Conservation (phyloP, 1,284 basidiomycete species). For the Ustilago bromivora region DNA sequence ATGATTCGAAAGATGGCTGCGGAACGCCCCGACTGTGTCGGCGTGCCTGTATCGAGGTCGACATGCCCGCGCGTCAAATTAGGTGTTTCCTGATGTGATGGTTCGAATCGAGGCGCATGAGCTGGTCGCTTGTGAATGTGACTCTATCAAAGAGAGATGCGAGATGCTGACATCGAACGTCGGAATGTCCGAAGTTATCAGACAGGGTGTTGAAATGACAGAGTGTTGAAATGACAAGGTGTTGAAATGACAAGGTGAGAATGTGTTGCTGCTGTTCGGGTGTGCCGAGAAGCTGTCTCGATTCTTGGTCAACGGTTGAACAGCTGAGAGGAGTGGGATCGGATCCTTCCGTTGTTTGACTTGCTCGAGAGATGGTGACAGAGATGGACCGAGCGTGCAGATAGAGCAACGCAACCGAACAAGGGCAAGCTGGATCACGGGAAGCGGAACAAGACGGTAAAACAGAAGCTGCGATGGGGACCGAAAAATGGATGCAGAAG, state of each 20-base stretch:
- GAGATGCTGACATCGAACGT: slow-evolving; percentile 1
- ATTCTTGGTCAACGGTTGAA: not conserved
- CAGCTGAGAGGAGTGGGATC: not conserved
- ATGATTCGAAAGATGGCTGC: slow-evolving; percentile 16
- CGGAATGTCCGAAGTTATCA: not conserved
- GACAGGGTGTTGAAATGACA: not conserved
- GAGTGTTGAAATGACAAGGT: no score
- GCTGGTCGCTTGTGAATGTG: not conserved
- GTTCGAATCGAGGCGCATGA: not conserved
- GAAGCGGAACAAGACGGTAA: not conserved
- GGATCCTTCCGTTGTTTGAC: not conserved
- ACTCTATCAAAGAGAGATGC: not conserved
- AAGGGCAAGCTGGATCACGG: not conserved
- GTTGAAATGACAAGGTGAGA: no score
- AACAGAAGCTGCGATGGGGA: not conserved
- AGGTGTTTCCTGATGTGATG: not conserved
- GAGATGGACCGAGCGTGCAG: not conserved
- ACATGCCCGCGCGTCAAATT: slow-evolving; percentile 15
- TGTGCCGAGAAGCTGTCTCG: not conserved
- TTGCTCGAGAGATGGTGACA: not conserved
- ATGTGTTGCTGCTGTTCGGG: no score
- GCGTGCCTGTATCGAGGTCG: slow-evolving; percentile 23
- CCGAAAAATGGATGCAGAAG: not conserved
- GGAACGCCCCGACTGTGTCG: slow-evolving; percentile 15
- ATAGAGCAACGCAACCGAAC: not conserved